phyloP scores from a whole-genome alignment of 805 yeast species.

The Candida xyloterini region DNA sequence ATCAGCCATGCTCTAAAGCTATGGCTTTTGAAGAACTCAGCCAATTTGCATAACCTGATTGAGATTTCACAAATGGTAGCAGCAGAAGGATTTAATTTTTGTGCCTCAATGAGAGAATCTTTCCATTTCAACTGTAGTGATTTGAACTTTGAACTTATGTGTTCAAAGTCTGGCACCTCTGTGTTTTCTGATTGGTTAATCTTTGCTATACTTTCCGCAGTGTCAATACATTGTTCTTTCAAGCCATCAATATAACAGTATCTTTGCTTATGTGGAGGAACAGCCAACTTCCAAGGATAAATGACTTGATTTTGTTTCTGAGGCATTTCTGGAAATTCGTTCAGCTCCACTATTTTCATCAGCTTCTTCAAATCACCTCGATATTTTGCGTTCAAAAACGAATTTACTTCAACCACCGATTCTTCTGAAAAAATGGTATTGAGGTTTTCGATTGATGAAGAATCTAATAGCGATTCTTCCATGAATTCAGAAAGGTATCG shows the following conservation, averaged over 20 bases:
- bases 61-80: slow-evolving; percentile 21
- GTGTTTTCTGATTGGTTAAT: slow-evolving; percentile 35
- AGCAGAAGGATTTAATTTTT: slow-evolving; percentile 19
- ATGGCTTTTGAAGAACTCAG: slow-evolving; percentile 54
- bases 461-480: slow-evolving; percentile 48
- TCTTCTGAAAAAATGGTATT: slow-evolving; percentile 57
- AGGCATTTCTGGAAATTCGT: slow-evolving; percentile 54
- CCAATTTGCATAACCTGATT: slow-evolving; percentile 48
- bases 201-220: slow-evolving; percentile 33
- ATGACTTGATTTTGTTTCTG: slow-evolving; percentile 48
- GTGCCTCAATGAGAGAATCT: neutral
- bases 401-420: slow-evolving; percentile 64
- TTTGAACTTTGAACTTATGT: slow-evolving; percentile 15
- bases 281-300: slow-evolving; percentile 85
- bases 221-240: slow-evolving; percentile 32
- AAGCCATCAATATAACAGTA: slow-evolving; percentile 78
- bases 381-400: slow-evolving; percentile 57
- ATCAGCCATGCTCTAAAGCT: slow-evolving; percentile 71
- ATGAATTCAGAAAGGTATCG: slow-evolving; percentile 52
- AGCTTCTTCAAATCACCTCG: slow-evolving; percentile 44
- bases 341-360: slow-evolving; percentile 59
- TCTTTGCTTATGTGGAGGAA: slow-evolving; percentile 92
- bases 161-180: slow-evolving; percentile 55
- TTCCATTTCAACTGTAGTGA: slow-evolving; percentile 2
- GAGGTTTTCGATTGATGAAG: slow-evolving; percentile 39